phyloP scores from a whole-genome alignment of 768 basidiomycete species.

The Tubosaeta sp. region DNA sequence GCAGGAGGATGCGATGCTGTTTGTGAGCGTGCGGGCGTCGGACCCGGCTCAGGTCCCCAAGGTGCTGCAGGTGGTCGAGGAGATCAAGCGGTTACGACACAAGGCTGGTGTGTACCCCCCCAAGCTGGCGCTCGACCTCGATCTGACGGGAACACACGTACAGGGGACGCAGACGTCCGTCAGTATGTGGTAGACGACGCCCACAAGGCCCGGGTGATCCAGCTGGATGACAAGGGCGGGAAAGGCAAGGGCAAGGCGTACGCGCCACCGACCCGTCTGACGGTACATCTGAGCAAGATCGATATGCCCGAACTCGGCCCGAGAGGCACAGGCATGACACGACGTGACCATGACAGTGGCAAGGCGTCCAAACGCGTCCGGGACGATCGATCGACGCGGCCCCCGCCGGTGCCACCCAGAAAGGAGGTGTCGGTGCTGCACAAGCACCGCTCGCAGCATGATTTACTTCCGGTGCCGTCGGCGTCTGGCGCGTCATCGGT shows the following conservation, averaged over 20 bases:
- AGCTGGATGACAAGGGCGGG: constrained; percentile 44
- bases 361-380: no score
- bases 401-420: not conserved
- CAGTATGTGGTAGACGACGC: constrained; percentile 77
- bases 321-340: constrained; percentile 4
- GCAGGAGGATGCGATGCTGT: constrained; percentile 78
- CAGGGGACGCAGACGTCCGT: constrained; percentile 58
- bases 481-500: constrained; percentile 25
- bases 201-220: constrained; percentile 60
- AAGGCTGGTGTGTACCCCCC: constrained; percentile 53
- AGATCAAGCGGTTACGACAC: constrained; percentile 71
- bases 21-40: constrained; percentile 67
- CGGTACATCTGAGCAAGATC: constrained; percentile 80
- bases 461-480: constrained; percentile 22
- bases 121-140: no score
- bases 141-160: constrained; percentile 1
- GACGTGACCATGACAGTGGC: constrained; percentile 1
- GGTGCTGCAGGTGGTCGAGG: constrained; percentile 75
- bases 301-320: constrained; percentile 72
- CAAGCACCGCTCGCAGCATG: constrained; percentile 18
- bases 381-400: not conserved
- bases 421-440: constrained; percentile 5
- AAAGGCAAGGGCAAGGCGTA: constrained; percentile 51
- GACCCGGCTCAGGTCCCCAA: constrained; percentile 65
- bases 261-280: constrained; percentile 61